These are phyloP conservation scores for Gastrolobium villosum DNA, from an alignment of 306 rosid species.

Conservation along the genomic window DNA sequence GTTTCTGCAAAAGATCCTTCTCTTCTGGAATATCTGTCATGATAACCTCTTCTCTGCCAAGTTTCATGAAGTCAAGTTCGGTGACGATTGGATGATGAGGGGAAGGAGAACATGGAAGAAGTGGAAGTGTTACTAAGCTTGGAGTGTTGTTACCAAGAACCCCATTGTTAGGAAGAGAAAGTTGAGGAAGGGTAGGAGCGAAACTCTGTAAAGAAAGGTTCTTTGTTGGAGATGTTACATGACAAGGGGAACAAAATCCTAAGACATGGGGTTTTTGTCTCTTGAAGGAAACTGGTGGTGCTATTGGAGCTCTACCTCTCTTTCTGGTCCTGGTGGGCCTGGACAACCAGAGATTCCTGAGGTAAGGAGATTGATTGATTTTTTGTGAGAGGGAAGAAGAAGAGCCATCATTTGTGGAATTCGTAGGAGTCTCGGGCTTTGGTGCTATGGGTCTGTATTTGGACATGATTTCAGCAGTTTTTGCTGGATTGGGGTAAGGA, in stretches of 20 bases:
- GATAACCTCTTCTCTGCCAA: constrained; percentile 44
- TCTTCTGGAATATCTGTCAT: constrained; percentile 59
- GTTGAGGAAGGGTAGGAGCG: constrained; percentile 47
- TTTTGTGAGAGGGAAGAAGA: constrained; percentile 56
- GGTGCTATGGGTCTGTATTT: constrained; percentile 82
- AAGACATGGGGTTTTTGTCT: constrained; percentile 53
- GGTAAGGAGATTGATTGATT: constrained; percentile 67
- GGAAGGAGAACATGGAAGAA: constrained; percentile 55
- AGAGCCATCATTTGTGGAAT: constrained; percentile 31
- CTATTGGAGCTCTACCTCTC: constrained; percentile 56
- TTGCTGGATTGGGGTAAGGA: constrained; percentile 58
- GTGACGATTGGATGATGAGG: neutral
- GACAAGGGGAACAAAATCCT: constrained; percentile 52
- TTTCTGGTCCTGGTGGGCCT: constrained; percentile 75
- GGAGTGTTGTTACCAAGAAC: constrained; percentile 29
- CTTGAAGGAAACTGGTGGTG: constrained; percentile 54
- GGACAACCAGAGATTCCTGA: constrained; percentile 68
- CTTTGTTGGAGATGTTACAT: constrained; percentile 38
- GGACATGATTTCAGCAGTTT: constrained; percentile 79
- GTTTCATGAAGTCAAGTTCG: constrained; percentile 33
- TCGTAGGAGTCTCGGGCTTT: constrained; percentile 57
- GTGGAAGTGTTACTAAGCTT: constrained; percentile 60
- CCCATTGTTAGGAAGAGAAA: constrained; percentile 36
- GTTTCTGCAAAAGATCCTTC: constrained; percentile 61
- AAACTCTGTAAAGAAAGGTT: constrained; percentile 49